Base-by-base conservation (phyloP, 768 basidiomycete genomes). In the Termitomyces sp. region DNA sequence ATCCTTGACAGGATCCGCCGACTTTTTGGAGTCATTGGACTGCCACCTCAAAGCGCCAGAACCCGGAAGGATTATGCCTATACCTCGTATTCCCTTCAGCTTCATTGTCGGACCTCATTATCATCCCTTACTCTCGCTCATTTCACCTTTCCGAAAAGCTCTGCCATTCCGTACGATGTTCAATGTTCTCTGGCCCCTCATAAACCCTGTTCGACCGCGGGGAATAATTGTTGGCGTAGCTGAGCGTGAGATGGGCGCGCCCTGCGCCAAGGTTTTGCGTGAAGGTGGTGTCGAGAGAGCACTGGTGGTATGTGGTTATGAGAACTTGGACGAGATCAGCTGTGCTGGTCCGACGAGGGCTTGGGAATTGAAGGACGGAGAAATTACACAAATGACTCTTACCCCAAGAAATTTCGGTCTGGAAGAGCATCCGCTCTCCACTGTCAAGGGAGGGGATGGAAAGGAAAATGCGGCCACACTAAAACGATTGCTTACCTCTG, bases 151-250 rank as follows among this genome's bases (percentile, higher is more conserved):
- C 67, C 88, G 96, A 54, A 90, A 88, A 65, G 74, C 85, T 0
- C 83, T 98, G 53, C 93, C 94, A 46, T 98, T 96, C 76, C 88
- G 94, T 46, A 98, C 96, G 9, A 87, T 99, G 76, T 98, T 97
- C 82, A 98, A 99, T 72, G 75, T 94, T 57, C 79, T 98, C 31
- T 94, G 97, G 0, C 97, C 96, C 0, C 80, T 98, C 39, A 88
- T 96, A 72, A 98, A 96, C 72, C 97, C 96, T 2, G 87, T 92
- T 0, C 74, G 77, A 8, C 96, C 97, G 2, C 79, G 79, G 4
- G 88, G 92, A 3, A 94, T 98, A 89, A 83, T 98, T 4, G 78
- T 98, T 37, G 96, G 96, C 44, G 88, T 99, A 32, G 89, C 94
- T 8, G 87, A 87, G 58, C 84, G 75, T 48, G 85, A 86, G 64